Evolutionary conservation across 352 stramenopile species (phyloP).

Genomic region (Phytophthora melonis): DNA sequence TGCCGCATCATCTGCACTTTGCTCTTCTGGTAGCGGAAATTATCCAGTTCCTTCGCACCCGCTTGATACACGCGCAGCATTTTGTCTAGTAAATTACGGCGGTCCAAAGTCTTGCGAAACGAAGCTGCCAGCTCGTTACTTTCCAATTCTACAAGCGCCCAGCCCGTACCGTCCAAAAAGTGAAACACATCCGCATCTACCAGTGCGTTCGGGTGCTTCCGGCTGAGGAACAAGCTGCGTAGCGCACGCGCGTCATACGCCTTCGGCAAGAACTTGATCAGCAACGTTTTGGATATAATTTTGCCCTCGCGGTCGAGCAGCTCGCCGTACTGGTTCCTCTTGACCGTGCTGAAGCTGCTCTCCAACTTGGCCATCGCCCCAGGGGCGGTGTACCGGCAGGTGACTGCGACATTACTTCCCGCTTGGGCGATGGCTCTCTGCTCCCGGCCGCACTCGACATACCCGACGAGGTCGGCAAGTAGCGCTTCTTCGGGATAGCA

Average conservation of each 20-base stretch:
- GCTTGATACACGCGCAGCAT: slow-evolving; percentile 68
- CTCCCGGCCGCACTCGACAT: slow-evolving; percentile 37
- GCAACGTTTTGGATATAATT: slow-evolving; percentile 67
- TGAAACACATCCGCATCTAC: slow-evolving; percentile 73
- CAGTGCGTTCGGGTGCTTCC: slow-evolving; percentile 49
- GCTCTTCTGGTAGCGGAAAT: slow-evolving; percentile 53
- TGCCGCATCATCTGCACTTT: slow-evolving; percentile 58
- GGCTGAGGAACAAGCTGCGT: slow-evolving; percentile 57
- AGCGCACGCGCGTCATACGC: slow-evolving; percentile 55
- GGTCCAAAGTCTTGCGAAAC: slow-evolving; percentile 71
- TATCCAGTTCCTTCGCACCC: slow-evolving; percentile 67
- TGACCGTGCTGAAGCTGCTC: slow-evolving; percentile 30
- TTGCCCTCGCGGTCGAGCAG: slow-evolving; percentile 55
- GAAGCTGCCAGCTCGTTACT: slow-evolving; percentile 51
- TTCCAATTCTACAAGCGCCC: slow-evolving; percentile 78
- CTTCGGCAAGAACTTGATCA: slow-evolving; percentile 72
- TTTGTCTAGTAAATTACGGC: slow-evolving; percentile 56
- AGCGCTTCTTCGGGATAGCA: slow-evolving; percentile 79
- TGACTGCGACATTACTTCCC: slow-evolving; percentile 30
- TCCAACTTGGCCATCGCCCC: slow-evolving; percentile 21
- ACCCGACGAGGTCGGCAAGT: slow-evolving; percentile 21
- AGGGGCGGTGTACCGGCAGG: slow-evolving; percentile 28
- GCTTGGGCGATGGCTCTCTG: slow-evolving; percentile 49
- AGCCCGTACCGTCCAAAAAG: slow-evolving; percentile 75
- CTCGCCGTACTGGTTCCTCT: slow-evolving; percentile 46